These are phyloP conservation scores for Primulina eburnea DNA, from an alignment of 257 asterid genomes.

Conservation along the genomic window DNA sequence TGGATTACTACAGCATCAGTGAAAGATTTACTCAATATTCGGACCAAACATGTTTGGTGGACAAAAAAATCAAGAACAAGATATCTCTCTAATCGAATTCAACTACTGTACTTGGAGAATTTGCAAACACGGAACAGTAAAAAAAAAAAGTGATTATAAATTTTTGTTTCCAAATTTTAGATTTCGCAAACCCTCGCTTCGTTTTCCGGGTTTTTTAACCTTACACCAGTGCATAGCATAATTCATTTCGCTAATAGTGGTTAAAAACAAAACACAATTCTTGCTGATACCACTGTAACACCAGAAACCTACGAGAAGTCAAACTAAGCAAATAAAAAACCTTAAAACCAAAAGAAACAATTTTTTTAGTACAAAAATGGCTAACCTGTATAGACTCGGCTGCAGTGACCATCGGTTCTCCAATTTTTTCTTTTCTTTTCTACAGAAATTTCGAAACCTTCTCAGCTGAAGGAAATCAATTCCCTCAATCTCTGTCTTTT, in stretches of 20 bases:
- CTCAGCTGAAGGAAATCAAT: not conserved
- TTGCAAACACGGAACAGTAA: too few species aligned
- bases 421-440: constrained; percentile 7
- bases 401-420: constrained; percentile 36
- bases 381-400: constrained; percentile 49
- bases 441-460: constrained; percentile 16
- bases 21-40: not conserved
- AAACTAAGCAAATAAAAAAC: not conserved
- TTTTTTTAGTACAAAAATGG: constrained; percentile 1
- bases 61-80: too few species aligned
- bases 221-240: too few species aligned
- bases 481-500: not conserved
- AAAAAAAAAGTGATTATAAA: too few species aligned
- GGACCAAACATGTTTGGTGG: not conserved
- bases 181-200: too few species aligned
- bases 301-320: not conserved
- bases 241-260: not conserved
- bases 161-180: too few species aligned
- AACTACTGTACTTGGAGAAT: too few species aligned
- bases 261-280: not conserved
- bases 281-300: not conserved
- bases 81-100: too few species aligned
- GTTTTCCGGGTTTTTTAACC: too few species aligned
- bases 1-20: not conserved
- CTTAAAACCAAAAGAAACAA: not conserved